Base-by-base conservation (phyloP, 768 basidiomycete species). In the Saitozyma podzolica region DNA sequence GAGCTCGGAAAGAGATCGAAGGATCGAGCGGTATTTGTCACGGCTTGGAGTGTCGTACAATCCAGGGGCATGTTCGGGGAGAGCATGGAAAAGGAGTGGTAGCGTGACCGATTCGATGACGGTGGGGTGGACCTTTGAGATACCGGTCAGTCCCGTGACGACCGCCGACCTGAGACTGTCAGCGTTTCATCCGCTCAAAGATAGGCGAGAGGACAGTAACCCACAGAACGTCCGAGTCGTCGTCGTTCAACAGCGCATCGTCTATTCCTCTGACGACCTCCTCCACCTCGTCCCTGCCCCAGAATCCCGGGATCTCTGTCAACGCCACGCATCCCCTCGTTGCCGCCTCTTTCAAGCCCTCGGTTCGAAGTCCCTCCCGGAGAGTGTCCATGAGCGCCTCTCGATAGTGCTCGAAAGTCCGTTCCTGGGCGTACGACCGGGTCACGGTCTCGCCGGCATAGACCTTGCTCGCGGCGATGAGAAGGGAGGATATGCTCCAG, bases 221-320 rank as follows among this genome's bases (percentile, higher is more conserved):
- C 57, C 61, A 74, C 75, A 66, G 51, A 45, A 64, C 61, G 20
- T 85, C 87, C 53, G 83, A 76, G 56, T 89, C 86, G 50, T 84
- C 84, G 19, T 83, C 82, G 14, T 85, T 64, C 42, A 76, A 19
- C n/a, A 95, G 80, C 9, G 90, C 80, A 54, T 91, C 88, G 70
- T 89, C 86, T 37, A 89, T 82, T 54, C 85, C 87, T 60, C 88
- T 87, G 1, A 95, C 89, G 47, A 92, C 81, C 73, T 89, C 92
- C 3, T 86, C 85, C 10, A 91, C 78, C 75, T 99, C 94, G 17
- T 87, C 84, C 56, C 87, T 84, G 0, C 85, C 81, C 43, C 95
- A 81, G 50, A 92, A 83, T 0, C 78, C 78, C 8, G 83, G 81
- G 1, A 90, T 87, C 8, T 84, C 85, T n/a, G 88, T 83, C 67